Base-by-base conservation (phyloP, 345 rosid species). In the Balakata baccata region DNA sequence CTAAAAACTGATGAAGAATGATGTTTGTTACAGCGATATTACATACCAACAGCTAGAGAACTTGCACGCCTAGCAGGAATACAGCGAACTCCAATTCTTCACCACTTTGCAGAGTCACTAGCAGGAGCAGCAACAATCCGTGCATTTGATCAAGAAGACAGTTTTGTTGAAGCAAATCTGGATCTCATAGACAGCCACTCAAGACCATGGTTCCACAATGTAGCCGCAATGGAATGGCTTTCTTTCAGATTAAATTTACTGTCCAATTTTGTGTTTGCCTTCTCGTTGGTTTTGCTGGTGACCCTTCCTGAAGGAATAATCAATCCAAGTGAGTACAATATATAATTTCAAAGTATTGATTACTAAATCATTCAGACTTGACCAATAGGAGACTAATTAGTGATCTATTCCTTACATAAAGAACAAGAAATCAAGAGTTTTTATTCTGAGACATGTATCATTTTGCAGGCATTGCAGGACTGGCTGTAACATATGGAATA, bases 181-280 rank as follows among this genome's bases (percentile, higher is more conserved):
- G 70, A 57, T 64, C 96, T 92, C 45, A 75, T 92, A 67, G 93
- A 94, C 78, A 82, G 76, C 75, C 92, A 88, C 79, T 92, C 98
- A 22, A 90, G 93, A 81, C 94, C 98, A 70, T 94, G 96, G 98
- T 94, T 94, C 82, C 94, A 94, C 78, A 84, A 82, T 75, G 75
- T 81, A 64, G 79, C 97, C 29, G 97, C 98, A 46, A 92, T 94
- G 97, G 98, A 94, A 74, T 94, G 98, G 98, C 93, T 94, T 74
- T 92, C 93, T 72, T 92, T 90, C 86, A 84, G 98, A 76, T 81
- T 94, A 77, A 92, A 92, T 82, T 8, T 94, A 39, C 84, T 94
- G 53, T 94, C 98, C 68, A 91, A 92, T 81, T 92, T 92, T 77
- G 94, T 94, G 25, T 92, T 94, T 81, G 97, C 94, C 38, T 92